Evolutionary conservation across 352 stramenopile genomes (phyloP), one percentile per base, ranked within the genome.

Genomic region (Phytophthora sojae): DNA sequence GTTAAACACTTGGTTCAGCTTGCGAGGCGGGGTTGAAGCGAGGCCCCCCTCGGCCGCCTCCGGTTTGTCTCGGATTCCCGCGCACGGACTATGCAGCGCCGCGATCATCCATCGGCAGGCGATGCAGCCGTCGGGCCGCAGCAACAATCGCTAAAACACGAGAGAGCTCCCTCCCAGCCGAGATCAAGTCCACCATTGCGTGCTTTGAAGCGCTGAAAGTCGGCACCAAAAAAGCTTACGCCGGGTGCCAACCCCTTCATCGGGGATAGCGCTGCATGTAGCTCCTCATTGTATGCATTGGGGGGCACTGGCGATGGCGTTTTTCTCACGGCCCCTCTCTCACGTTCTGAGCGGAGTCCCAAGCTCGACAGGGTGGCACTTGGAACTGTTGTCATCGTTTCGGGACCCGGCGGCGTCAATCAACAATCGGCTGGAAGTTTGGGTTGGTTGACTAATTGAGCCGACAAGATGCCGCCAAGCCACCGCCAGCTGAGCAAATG

Each of bases 11-110:
- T 61, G 61, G 44, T 51, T 51, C 44, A 62, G 17, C 45, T 39
- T 62, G 19, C 47, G 50, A 49, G 63, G 23, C 55, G 61, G 55
- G 64, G 69, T 71, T 75, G 61, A 75, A 71, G 59, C 49, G 44
- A 21, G 25, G 39, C 19, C 35, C 30, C 17, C 32, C 35, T 26
- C 57, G 58, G 23, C 23, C 23, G 23, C 23, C 3, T 26, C 25
- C 25, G 25, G 42, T 30, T 30, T 77, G 71, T 78, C 71, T 75
- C 71, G 66, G 58, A 71, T 71, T 56, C 57, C 35, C 26, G 17
- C 19, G 57, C 50, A 72, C 55, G 23, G 67, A 42, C 51, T 65
- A 75, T 69, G 61, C 67, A 73, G 32, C 4, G 3, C 35, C 9
- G 21, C 25, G 23, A 60, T 51, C 49, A 65, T 59, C 53, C 63